Percentiles rank a stretch among this genome's conserved stretches.
phyloP scores from a whole-genome alignment of 768 basidiomycete genomes.

The Calocybe indica region DNA sequence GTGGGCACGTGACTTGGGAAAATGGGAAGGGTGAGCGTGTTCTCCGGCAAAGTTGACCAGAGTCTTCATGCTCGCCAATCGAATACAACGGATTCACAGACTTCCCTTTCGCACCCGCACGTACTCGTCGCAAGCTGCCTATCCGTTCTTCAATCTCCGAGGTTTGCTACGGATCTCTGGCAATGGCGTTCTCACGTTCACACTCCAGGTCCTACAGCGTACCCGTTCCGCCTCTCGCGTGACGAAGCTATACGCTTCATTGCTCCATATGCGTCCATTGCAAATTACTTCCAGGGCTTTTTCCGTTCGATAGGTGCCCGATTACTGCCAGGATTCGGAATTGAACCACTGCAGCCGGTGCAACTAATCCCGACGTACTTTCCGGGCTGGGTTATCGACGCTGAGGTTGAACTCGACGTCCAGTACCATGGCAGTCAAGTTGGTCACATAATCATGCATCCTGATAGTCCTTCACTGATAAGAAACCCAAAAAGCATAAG shows the following conservation, averaged over 20 bases:
- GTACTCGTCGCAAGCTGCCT: conserved; percentile 11
- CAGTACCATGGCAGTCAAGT: conserved; percentile 18
- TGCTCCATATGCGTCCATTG: conserved; percentile 23
- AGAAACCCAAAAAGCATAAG: conserved; percentile 17
- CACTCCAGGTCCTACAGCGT: conserved; percentile 25
- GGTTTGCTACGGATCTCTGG: conserved; percentile 17
- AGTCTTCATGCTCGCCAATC: conserved; percentile 11
- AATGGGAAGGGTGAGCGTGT: conserved; percentile 5
- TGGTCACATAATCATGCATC: background rate
- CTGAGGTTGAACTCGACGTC: conserved; percentile 36
- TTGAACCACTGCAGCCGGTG: conserved; percentile 34
- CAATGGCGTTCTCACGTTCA: background rate
- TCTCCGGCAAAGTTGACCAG: background rate
- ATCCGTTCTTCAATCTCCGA: conserved; percentile 29
- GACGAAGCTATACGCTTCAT: conserved; percentile 37
- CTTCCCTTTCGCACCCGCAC: conserved; percentile 2
- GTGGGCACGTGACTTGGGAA: background rate
- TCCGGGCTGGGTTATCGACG: conserved; percentile 59
- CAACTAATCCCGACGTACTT: conserved; percentile 52
- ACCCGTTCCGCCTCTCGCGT: conserved; percentile 44
- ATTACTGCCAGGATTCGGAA: conserved; percentile 30
- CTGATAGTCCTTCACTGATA: conserved; percentile 1
- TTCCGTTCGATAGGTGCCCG: conserved; percentile 26
- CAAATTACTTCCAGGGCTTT: conserved; percentile 16
- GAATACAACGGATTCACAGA: conserved; percentile 9